Evolutionary conservation across 495 filamentous ascomycete species (phyloP).

Genomic region (Diplogelasinospora grovesii): DNA sequence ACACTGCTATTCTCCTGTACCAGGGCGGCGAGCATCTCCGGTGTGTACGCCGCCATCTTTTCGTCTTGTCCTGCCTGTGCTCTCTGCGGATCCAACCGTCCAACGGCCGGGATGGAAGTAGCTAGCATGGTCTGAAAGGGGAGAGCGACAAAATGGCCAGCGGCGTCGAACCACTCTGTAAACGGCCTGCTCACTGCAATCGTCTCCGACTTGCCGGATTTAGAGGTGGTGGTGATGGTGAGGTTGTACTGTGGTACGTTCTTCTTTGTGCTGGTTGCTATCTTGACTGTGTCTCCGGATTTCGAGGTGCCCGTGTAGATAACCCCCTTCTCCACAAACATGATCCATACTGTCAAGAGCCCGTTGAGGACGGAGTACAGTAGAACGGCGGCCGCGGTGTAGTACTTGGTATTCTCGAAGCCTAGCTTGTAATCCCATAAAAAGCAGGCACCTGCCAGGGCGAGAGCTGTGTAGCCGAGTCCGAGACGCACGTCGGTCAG

Average conservation of each 20-base stretch:
- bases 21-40: constrained; percentile 36
- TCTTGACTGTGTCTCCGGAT: constrained; percentile 48
- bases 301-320: constrained; percentile 64
- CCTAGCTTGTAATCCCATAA: constrained; percentile 85
- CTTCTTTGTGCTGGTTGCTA: constrained; percentile 64
- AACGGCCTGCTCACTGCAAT: constrained; percentile 61
- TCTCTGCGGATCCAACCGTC: constrained; percentile 58
- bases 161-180: constrained; percentile 76
- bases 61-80: constrained; percentile 5
- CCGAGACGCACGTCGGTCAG: constrained; percentile 75
- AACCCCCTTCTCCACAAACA: constrained; percentile 70
- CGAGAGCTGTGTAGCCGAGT: constrained; percentile 77
- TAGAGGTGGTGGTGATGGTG: constrained; percentile 53
- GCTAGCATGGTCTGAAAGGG: constrained; percentile 82
- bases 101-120: constrained; percentile 59
- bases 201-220: constrained; percentile 38
- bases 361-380: constrained; percentile 77
- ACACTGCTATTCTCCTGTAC: constrained; percentile 23
- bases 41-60: constrained; percentile 19
- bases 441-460: constrained; percentile 74
- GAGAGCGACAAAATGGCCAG: constrained; percentile 73
- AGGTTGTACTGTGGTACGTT: constrained; percentile 73
- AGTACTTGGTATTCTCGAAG: constrained; percentile 73
- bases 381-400: constrained; percentile 68
- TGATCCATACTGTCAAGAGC: constrained; percentile 77